Evolutionary conservation across 352 stramenopile species (phyloP).

Genomic region (Salisapilia sapeloensis): DNA sequence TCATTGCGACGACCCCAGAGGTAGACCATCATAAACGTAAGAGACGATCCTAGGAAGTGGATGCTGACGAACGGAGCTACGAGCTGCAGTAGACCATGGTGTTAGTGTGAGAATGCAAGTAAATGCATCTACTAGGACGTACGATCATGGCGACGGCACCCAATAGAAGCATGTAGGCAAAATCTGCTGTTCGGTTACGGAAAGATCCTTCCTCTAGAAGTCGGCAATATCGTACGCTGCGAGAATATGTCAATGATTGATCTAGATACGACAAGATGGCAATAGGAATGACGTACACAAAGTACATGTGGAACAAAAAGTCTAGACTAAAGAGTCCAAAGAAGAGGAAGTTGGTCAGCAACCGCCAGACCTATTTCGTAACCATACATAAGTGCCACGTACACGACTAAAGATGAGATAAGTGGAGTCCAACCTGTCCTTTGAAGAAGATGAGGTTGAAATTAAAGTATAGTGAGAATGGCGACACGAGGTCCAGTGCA

Average conservation of each 20-base stretch:
- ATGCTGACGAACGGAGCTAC: conserved; percentile 93
- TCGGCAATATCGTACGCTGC: conserved; percentile 87
- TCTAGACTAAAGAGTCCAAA: conserved; percentile 98
- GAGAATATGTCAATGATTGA: no score
- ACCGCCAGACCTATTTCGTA: conserved; percentile 77
- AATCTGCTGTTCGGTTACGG: conserved; percentile 90
- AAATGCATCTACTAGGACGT: conserved; percentile 7
- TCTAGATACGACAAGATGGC: neutral
- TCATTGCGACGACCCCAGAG: conserved; percentile 93
- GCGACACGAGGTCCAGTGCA: conserved; percentile 94
- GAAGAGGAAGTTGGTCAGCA: conserved; percentile 98
- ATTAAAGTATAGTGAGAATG: conserved; percentile 91
- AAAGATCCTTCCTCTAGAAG: conserved; percentile 98
- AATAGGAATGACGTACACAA: conserved; percentile 62
- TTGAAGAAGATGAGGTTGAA: conserved; percentile 95
- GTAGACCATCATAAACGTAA: conserved; percentile 99
- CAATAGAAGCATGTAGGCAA: conserved; percentile 97
- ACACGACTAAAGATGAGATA: neutral
- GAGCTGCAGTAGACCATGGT: conserved; percentile 19
- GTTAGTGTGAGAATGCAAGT: conserved; percentile 1
- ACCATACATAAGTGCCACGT: neutral
- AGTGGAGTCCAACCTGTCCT: conserved; percentile 66
- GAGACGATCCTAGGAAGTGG: conserved; percentile 94
- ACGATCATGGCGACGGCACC: conserved; percentile 89
- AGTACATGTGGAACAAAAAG: conserved; percentile 99